These are phyloP conservation scores for Dipodascopsis uninucleata DNA, from an alignment of 805 yeast genomes.

Conservation along the genomic window DNA sequence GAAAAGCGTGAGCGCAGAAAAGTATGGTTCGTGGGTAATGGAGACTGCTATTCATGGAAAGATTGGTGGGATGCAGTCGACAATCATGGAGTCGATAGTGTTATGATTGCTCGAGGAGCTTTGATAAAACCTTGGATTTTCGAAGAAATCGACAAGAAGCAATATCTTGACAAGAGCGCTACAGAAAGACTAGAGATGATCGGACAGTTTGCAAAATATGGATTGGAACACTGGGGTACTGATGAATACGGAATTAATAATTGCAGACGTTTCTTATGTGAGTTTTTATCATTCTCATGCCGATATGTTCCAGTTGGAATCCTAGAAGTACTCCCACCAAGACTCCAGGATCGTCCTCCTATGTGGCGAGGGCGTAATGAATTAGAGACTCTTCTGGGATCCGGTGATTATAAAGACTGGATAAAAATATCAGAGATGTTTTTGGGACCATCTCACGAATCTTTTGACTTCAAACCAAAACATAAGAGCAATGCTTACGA, in stretches of 20 bases:
- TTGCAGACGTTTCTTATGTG: constrained; percentile 88
- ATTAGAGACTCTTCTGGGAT: constrained; percentile 82
- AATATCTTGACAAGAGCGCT: constrained; percentile 86
- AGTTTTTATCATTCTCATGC: constrained; percentile 88
- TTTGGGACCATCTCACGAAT: constrained; percentile 75
- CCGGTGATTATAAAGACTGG: constrained; percentile 88
- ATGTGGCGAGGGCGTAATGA: constrained; percentile 91
- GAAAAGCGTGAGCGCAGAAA: constrained; percentile 39
- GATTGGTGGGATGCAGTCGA: constrained; percentile 79
- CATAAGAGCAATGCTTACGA: constrained; percentile 87
- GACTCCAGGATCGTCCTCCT: constrained; percentile 89
- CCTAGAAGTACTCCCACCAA: constrained; percentile 81
- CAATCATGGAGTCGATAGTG: constrained; percentile 75
- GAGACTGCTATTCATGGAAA: constrained; percentile 80
- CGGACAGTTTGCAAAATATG: constrained; percentile 65
- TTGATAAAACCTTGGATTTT: constrained; percentile 98
- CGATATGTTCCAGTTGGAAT: constrained; percentile 93
- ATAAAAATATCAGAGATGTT: constrained; percentile 93
- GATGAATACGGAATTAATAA: constrained; percentile 90
- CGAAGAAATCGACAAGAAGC: constrained; percentile 87
- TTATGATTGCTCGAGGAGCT: constrained; percentile 98
- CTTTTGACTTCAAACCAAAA: constrained; percentile 81
- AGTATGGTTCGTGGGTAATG: constrained; percentile 88
- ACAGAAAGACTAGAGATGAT: constrained; percentile 79
- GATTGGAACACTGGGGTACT: constrained; percentile 96